Evolutionary conservation across 169 alveolate species (phyloP), one percentile per base, ranked within the genome.

Genomic region (Cryptosporidium bovis): DNA sequence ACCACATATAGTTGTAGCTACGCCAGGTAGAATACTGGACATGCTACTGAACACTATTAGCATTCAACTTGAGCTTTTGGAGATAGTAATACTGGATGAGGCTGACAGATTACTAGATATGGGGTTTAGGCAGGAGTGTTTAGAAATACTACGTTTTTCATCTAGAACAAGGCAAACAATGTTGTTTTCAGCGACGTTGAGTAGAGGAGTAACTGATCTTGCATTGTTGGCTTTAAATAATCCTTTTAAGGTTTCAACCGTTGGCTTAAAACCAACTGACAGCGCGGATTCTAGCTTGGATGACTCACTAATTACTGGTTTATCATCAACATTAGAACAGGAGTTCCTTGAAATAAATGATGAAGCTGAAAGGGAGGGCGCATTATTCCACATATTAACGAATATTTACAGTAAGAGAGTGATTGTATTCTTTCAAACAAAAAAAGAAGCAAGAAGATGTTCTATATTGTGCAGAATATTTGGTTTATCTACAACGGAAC

Each of bases 11-110:
- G 94, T 98, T 44, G 92, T 98, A 18, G 98, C 98, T 53, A 98
- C 99, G 15, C 99, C 99, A 12, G 99, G 99, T 16, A 93, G 99
- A 82, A 93, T 97, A 36, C 92, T 98, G 51, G 99, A 98, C 83
- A 95, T 96, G 87, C 83, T 98, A 66, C 65, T 90, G 51, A 90
- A 90, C 55, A 71, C 91, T 33, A 58, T 82, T 5, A 46, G 82
- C 51, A 77, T 91, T 24, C 94, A 92, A 62, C 58, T 95, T 84
- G 97, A 95, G 65, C 83, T 91, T 69, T 92, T 95, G 55, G 98
- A 95, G 65, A 93, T 95, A 33, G 94, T 95, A 13, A 96, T 97
- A 24, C 87, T 97, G 77, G 99, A 97, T 90, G 99, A 97, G 91
- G 99, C 99, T 5, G 99, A 97, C 71, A 91, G 98, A 83, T 93